Evolutionary conservation across 2,329 filamentous ascomycete species (phyloP).

Genomic region (Aspergillus novoparasiticus): DNA sequence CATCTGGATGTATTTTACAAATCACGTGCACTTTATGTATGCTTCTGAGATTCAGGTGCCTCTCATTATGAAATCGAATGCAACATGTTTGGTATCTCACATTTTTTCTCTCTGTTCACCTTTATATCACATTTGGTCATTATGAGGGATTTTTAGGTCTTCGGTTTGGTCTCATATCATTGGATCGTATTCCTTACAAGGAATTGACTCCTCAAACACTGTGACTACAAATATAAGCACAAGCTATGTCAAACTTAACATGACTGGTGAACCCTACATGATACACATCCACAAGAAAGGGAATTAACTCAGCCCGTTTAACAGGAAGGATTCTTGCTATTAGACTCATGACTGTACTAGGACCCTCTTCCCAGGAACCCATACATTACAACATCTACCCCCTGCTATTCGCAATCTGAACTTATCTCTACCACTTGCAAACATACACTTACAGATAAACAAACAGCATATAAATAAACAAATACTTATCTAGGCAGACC

Average conservation of each 20-base stretch:
- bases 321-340: background rate
- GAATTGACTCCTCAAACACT: too few relatives aligned
- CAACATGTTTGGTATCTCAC: background rate
- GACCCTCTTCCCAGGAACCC: background rate
- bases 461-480: too few relatives aligned
- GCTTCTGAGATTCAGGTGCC: background rate
- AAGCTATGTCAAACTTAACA: background rate
- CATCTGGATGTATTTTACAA: constrained; percentile 1
- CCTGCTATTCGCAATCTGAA: background rate
- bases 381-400: background rate
- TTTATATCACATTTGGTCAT: background rate
- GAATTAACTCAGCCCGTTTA: background rate
- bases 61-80: background rate
- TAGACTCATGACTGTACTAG: background rate
- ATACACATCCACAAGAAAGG: background rate
- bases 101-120: background rate
- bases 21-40: background rate
- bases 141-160: background rate
- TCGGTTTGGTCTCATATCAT: background rate
- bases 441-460: too few relatives aligned
- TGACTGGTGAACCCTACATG: background rate
- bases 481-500: too few relatives aligned
- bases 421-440: background rate
- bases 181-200: background rate
- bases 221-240: too few relatives aligned